Base-by-base conservation (phyloP, 495 filamentous ascomycete genomes). In the Hyaloscypha hepaticicola region DNA sequence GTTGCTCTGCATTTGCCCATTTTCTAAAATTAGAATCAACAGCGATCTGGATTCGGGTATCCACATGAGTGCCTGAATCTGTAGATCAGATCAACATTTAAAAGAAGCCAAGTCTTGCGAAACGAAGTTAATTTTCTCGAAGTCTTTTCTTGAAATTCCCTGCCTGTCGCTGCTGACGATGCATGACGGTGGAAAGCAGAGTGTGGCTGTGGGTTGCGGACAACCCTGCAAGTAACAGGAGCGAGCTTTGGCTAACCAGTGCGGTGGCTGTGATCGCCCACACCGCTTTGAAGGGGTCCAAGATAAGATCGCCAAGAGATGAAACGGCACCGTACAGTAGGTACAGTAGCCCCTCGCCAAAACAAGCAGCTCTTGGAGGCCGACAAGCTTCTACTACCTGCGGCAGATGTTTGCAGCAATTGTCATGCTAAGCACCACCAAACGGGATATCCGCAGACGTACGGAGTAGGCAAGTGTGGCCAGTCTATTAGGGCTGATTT, bases 221-320 rank as follows among this genome's bases (percentile, higher is more conserved):
- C 38, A 45, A 45, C 38, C 38, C 38, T 45, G 38, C 38, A 45
- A 9, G 38, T 45, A 45, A 45, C 19, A 9, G 19, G 12, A 16
- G 12, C 19, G 11, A 45, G 19, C 16, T 9, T 11, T 16, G 7
- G 1, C 38, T 16, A 45, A 16, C 38, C 38, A 19, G 11, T 45
- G 11, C 16, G 16, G n/a, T n/a, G 6, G 38, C 6, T 16, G 38
- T 45, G 38, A 45, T 4, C 7, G 16, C 12, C 38, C 5, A 45
- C 38, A 45, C 38, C 38, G 38, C 38, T 45, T 45, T 19, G 38
- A 45, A 19, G 38, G 31, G 5, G 38, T 45, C 38, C 6, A 45
- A 60, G 58, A 60, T 60, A 27, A 60, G 58, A 60, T 60, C 58
- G 58, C 58, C 58, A 60, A 60, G 58, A 41, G 34, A 5, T 28